Evolutionary conservation across 495 filamentous ascomycete genomes (phyloP), one percentile per base, ranked within the genome.

Genomic region (Apiosordaria backusii): DNA sequence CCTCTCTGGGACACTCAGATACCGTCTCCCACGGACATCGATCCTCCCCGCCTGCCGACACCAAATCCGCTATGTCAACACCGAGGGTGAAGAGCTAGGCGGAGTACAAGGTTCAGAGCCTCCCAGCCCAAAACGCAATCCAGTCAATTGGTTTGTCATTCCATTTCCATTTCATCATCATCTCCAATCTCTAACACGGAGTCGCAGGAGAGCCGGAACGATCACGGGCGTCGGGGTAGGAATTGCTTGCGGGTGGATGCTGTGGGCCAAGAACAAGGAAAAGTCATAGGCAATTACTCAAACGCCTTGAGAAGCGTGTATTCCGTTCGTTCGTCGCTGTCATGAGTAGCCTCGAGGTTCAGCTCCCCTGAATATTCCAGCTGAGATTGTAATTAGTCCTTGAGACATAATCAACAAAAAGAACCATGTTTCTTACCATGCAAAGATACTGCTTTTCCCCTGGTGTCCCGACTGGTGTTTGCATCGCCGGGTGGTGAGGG

Each of bases 51-150:
- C 9, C 21, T 6, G 21, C 57, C 7, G 63, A n/a, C 21, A 65
- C 23, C 57, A 65, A 15, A 57, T 65, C 25, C 63, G 63, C 9
- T 52, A 60, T 25, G 63, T 65, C 23, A 65, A 60, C 63, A 65
- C 63, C 9, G 29, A 65, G 5, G 45, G 35, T 3, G 63, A 65
- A 29, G 63, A 65, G n/a, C 63, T 65, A 13, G 63, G 63, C 15
- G 63, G 63, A 26, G 63, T 65, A 16, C 6, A 21, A 9, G 63
- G 63, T 13, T 65, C 63, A 7, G 63, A 65, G 19, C 63, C 63
- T 2, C 63, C 63, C 3, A 26, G 40, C n/a, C 63, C 63, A 0
- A 52, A 65, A 13, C 45, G 10, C 22, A 65, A 65, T 18, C 57
- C 40, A 2, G 63, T 65, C 57, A 65, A 65, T 22, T 60, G 63